Conservation (phyloP, 208 protist species). For the Vickermania spadyakhi region DNA sequence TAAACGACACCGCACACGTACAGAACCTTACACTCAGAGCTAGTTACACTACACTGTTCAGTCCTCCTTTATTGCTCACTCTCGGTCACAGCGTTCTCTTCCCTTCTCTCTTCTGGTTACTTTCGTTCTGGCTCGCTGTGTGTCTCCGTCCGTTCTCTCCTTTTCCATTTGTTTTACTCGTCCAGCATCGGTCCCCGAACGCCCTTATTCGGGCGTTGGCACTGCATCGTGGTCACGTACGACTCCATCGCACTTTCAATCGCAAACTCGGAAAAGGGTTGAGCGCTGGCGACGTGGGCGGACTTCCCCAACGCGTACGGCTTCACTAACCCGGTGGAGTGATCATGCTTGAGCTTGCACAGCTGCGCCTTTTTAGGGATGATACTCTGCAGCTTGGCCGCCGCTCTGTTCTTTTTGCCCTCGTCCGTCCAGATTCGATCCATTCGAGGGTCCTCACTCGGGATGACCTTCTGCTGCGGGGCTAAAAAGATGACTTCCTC, state of each 20-base stretch:
- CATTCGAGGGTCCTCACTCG: constrained; percentile 20
- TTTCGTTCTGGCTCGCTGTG: too few relatives aligned
- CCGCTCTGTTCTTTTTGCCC: constrained; percentile 10
- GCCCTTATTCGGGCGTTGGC: constrained; percentile 42
- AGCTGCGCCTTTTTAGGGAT: constrained; percentile 6
- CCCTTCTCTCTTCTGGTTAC: too few relatives aligned
- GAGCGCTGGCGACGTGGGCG: not conserved
- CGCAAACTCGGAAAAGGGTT: not conserved
- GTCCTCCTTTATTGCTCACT: too few relatives aligned
- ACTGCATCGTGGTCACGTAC: constrained; percentile 36
- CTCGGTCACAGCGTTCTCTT: too few relatives aligned
- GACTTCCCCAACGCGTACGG: constrained; percentile 24
- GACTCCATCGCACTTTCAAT: constrained; percentile 11
- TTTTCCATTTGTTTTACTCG: not conserved
- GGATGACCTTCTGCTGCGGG: constrained; percentile 3
- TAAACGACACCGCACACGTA: too few relatives aligned
- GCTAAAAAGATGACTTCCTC: constrained; percentile 2
- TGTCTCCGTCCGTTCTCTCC: too few relatives aligned
- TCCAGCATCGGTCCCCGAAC: constrained; percentile 3
- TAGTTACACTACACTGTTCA: too few relatives aligned
- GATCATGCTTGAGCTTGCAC: constrained; percentile 11
- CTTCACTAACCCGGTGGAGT: constrained; percentile 24
- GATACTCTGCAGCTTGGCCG: constrained; percentile 2
- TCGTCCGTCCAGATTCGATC: not conserved
- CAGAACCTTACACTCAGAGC: too few relatives aligned